Base-by-base conservation (phyloP, 2,329 filamentous ascomycete species). In the Epichloe typhina region DNA sequence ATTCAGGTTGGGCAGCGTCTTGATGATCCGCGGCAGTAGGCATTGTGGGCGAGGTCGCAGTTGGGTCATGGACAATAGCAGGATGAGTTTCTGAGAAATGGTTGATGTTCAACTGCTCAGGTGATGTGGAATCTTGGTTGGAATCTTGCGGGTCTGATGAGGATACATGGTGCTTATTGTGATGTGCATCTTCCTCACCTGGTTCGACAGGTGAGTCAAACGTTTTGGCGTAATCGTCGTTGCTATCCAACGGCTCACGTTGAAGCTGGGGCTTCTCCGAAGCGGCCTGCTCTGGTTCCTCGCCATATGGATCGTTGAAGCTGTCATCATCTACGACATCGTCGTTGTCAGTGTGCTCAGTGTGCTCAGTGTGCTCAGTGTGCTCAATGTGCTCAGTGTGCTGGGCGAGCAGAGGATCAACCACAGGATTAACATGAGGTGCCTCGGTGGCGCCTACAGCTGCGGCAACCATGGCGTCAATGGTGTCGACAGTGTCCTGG, bases 141-240 rank as follows among this genome's bases (percentile, higher is more conserved):
- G 67, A 69, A 68, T 70, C 63, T 68, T 59, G 60, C 52, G 61
- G 62, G 58, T 67, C 64, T 59, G 57, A 49, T 19, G 69, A 65
- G 64, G 70, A 67, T 73, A 74, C 67, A 73, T 70, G 61, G 59
- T 62, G 65, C 60, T 59, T 59, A 55, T 57, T 56, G 54, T 61
- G 60, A 61, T 65, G 62, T 57, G 62, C 64, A 54, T 64, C 64
- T 53, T 62, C 67, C 54, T 65, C 62, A 51, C 67, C 64, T 45
- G 62, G 57, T 44, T 59, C 66, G 59, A 66, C 65, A 51, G 72
- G 70, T 52, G 74, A 75, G 62, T 75, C 70, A 69, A 74, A 73
- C 38, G 67, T 72, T 61, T 70, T 74, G 58, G 71, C 70, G 65
- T 75, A 73, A 57, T 75, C 72, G 67, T 75, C 72, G 61, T 66